Evolutionary conservation across 2,329 filamentous ascomycete genomes (phyloP).

Genomic region (Microsporum ferrugineum): DNA sequence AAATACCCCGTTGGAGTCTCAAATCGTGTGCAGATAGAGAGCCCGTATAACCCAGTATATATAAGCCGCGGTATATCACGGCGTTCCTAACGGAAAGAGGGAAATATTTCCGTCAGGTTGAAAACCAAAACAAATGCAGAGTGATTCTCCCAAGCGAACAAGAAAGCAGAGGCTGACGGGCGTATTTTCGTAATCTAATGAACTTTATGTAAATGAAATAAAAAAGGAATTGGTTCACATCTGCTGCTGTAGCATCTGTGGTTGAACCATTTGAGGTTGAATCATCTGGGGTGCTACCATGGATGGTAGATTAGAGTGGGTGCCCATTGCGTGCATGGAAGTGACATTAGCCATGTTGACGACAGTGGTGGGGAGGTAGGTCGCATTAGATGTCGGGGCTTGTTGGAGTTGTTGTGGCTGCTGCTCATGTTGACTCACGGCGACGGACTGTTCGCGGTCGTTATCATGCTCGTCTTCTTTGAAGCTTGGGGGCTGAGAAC

Average conservation of each 20-base stretch:
- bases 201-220: constrained; percentile 1
- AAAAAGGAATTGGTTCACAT: constrained; percentile 22
- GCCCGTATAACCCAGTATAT: not conserved
- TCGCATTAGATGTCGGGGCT: constrained; percentile 3
- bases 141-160: not conserved
- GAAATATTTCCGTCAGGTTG: not conserved
- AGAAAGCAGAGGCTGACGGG: not conserved
- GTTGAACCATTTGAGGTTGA: constrained; percentile 32
- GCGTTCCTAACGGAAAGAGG: not conserved
- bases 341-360: constrained; percentile 27
- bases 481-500: constrained; percentile 17
- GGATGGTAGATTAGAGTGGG: constrained; percentile 29
- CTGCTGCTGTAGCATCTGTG: constrained; percentile 18
- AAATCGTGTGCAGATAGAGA: not conserved
- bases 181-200: constrained; percentile 2
- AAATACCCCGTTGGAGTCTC: not conserved
- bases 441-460: constrained; percentile 51
- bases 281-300: constrained; percentile 35
- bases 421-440: not conserved
- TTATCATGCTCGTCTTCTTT: constrained; percentile 78
- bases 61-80: not conserved
- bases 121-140: not conserved
- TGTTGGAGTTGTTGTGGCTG: constrained; percentile 5
- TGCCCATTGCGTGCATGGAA: constrained; percentile 28
- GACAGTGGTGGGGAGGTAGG: constrained; percentile 22